Evolutionary conservation across 108 stramenopile genomes (phyloP), one percentile per base, ranked within the genome.

Genomic region (Cyclotella atomus): DNA sequence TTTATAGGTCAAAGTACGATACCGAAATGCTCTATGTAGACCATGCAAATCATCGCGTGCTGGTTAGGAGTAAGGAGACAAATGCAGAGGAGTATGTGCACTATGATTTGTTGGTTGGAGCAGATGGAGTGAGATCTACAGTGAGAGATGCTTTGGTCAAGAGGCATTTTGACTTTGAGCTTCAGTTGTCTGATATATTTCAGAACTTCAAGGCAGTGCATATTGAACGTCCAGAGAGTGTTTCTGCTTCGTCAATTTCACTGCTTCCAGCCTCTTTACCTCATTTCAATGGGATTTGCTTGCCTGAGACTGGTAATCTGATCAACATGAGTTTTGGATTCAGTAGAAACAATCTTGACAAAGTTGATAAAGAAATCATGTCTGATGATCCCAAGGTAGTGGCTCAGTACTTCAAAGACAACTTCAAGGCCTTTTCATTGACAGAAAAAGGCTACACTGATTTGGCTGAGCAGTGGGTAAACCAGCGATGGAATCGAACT

Each of bases 101-200:
- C 1, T 88, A 88, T 52, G 87, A 88, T 73, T 53, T 88, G 25
- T 60, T 88, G 2, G 67, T 88, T 28, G 87, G 87, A 16, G 78
- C 82, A 1, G 87, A 88, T 61, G 87, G 87, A 6, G 68, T 88
- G 0, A 78, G 87, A 34, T 82, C 79, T 2, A 68, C 65, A 0
- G 87, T 88, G 12, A 62, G 87, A 35, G 83, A 85, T 64, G 82
- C 84, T 0, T 15, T 88, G 60, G 74, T 84, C 20, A 85, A 81
- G 62, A 23, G 59, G 2, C 84, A 87, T 49, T 75, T 68, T 24
- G 76, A 81, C 67, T 85, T 85, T 64, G 73, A 79, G 47, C 30
- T 79, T 52, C 35, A 78, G 17, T 78, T 83, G 1, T 45, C 59
- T 21, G 87, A 87, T 36, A 87, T 87, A 14, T 87, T 85, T 20